These are phyloP conservation scores for Leccinum longicurvipes DNA, from an alignment of 768 basidiomycete genomes.

Conservation along the genomic window DNA sequence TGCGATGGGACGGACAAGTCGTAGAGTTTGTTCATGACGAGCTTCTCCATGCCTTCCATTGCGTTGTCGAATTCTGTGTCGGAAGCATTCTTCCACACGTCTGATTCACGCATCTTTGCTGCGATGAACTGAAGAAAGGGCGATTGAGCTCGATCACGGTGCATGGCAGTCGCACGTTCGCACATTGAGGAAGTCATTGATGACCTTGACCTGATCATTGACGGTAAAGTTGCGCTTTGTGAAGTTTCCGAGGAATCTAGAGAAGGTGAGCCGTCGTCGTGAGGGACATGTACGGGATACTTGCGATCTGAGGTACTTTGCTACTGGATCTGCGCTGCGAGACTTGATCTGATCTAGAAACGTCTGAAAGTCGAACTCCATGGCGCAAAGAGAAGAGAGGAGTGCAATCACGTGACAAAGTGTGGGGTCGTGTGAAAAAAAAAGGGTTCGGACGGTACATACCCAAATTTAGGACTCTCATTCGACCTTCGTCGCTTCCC, in stretches of 20 bases:
- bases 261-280: not conserved
- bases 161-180: constrained; percentile 1
- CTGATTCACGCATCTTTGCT: constrained; percentile 78
- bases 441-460: too few relatives aligned
- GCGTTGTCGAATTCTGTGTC: constrained; percentile 93
- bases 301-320: constrained; percentile 93
- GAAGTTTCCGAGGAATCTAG: constrained; percentile 90
- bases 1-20: constrained; percentile 69
- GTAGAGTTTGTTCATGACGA: constrained; percentile 97
- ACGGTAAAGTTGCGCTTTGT: constrained; percentile 89
- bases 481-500: not conserved
- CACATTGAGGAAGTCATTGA: constrained; percentile 89
- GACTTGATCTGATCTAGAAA: constrained; percentile 95
- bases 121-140: constrained; percentile 72
- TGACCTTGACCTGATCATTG: constrained; percentile 90
- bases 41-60: constrained; percentile 98
- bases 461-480: too few relatives aligned
- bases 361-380: constrained; percentile 85
- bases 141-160: constrained; percentile 9
- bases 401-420: constrained; percentile 3
- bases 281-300: constrained; percentile 31
- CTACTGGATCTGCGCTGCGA: constrained; percentile 85
- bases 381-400: constrained; percentile 29
- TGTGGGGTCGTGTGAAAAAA: too few relatives aligned
- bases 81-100: constrained; percentile 76